These are phyloP conservation scores for Evansstolkia leycettana DNA, from an alignment of 495 filamentous ascomycete genomes.

Conservation along the genomic window DNA sequence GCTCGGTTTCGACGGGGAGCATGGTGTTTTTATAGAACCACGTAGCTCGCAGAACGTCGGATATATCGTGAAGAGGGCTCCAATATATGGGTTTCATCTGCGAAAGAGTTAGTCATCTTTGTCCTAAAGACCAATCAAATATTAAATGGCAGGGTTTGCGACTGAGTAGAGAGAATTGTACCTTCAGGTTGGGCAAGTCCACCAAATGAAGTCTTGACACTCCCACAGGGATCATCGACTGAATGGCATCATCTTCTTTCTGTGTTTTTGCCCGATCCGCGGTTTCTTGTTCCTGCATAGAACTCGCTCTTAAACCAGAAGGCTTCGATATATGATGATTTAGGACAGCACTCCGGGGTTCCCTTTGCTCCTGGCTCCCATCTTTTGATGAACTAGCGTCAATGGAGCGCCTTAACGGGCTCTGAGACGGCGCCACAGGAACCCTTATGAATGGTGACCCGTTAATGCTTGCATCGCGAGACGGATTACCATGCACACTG, in stretches of 20 bases:
- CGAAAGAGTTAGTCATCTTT: conserved; percentile 2
- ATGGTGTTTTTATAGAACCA: conserved; percentile 98
- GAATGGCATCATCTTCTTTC: conserved; percentile 5
- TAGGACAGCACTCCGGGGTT: conserved; percentile 7
- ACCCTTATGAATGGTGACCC: conserved; percentile 31
- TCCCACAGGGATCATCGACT: conserved; percentile 51
- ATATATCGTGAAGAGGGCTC: conserved; percentile 88
- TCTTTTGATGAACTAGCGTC: conserved; percentile 19
- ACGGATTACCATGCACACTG: conserved; percentile 15
- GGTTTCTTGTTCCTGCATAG: conserved; percentile 13
- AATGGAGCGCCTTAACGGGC: conserved; percentile 20
- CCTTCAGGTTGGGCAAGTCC: conserved; percentile 38
- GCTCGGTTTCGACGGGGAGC: conserved; percentile 73
- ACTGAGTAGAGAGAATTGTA: conserved; percentile 10
- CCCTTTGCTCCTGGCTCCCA: conserved; percentile 16
- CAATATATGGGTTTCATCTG: conserved; percentile 98
- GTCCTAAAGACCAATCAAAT: not conserved
- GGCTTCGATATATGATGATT: conserved; percentile 13
- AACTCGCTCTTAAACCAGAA: conserved; percentile 19
- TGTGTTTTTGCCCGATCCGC: conserved; percentile 5
- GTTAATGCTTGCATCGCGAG: conserved; percentile 28
- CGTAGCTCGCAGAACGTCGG: conserved; percentile 70
- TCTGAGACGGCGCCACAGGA: conserved; percentile 17
- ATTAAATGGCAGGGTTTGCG: not conserved
- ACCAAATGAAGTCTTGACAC: conserved; percentile 59